A percentile compares a stretch with the other conserved stretches of the same genome.
Evolutionary conservation across 2,329 filamentous ascomycete genomes (phyloP).

Genomic region (Botrytis elliptica): DNA sequence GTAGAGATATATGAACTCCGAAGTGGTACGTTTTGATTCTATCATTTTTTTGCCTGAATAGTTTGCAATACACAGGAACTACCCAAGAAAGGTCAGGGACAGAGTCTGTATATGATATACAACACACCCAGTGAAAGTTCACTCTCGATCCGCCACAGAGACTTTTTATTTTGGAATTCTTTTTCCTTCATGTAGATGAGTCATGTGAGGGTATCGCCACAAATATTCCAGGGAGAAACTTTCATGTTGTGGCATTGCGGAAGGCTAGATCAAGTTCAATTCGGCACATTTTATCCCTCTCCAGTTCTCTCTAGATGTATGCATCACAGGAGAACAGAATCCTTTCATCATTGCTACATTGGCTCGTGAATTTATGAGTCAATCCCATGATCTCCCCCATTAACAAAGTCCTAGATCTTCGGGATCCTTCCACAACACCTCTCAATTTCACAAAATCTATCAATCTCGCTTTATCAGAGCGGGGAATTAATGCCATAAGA

Average conservation of each 20-base stretch:
- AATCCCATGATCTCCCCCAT: neutral
- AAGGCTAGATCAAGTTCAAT: neutral
- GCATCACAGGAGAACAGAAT: neutral
- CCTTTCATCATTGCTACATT: neutral
- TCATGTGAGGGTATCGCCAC: constrained; percentile 6
- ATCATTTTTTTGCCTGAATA: constrained; percentile 17
- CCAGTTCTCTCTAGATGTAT: neutral
- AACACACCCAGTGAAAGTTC: neutral
- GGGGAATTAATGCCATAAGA: constrained; percentile 85
- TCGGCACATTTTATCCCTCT: too few relatives aligned
- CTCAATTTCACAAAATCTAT: constrained; percentile 99
- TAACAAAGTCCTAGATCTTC: constrained; percentile 63
- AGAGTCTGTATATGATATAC: neutral
- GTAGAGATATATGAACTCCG: constrained; percentile 95
- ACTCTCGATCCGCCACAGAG: neutral
- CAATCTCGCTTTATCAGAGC: constrained; percentile 90
- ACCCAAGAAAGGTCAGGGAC: neutral
- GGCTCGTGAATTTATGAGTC: neutral
- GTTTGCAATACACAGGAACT: neutral
- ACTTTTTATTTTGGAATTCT: too few relatives aligned
- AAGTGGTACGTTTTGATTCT: constrained; percentile 61
- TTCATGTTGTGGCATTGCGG: neutral
- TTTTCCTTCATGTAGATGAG: neutral
- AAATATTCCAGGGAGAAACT: neutral
- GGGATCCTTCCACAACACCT: constrained; percentile 76